phyloP scores from a whole-genome alignment of 257 asterid species.

The Coffea eugenioides region DNA sequence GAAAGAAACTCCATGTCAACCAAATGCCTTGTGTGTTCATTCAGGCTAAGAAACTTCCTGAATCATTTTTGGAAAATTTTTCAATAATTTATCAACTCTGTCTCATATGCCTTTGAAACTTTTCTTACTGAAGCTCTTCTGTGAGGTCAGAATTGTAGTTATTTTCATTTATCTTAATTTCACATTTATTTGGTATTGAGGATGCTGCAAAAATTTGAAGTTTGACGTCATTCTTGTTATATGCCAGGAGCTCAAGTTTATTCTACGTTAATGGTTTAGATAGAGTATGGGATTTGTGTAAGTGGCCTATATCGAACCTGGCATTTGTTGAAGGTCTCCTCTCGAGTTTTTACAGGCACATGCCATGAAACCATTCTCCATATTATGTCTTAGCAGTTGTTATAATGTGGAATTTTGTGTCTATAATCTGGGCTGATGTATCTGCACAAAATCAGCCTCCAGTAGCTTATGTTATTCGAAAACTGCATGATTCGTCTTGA shows the following conservation, averaged over 20 bases:
- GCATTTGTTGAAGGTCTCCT: neutral
- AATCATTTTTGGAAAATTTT: neutral
- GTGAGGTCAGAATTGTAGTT: neutral
- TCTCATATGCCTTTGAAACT: neutral
- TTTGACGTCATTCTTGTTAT: neutral
- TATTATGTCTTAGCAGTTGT: no score
- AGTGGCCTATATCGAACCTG: neutral
- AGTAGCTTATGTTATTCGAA: no score
- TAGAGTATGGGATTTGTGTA: neutral
- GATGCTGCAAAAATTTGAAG: neutral
- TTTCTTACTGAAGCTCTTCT: neutral
- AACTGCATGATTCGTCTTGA: no score
- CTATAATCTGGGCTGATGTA: no score
- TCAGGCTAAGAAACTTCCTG: neutral
- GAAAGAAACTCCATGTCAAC: neutral
- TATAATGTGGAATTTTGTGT: no score
- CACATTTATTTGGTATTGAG: neutral
- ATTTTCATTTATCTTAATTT: neutral
- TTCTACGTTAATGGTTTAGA: no score
- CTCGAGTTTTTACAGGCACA: neutral
- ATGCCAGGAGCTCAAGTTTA: neutral
- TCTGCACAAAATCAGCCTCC: no score
- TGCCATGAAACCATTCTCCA: neutral
- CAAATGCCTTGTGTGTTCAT: neutral
- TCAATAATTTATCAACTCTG: neutral